phyloP scores from a whole-genome alignment of 352 stramenopile species.

The Thraustotheca clavata region DNA sequence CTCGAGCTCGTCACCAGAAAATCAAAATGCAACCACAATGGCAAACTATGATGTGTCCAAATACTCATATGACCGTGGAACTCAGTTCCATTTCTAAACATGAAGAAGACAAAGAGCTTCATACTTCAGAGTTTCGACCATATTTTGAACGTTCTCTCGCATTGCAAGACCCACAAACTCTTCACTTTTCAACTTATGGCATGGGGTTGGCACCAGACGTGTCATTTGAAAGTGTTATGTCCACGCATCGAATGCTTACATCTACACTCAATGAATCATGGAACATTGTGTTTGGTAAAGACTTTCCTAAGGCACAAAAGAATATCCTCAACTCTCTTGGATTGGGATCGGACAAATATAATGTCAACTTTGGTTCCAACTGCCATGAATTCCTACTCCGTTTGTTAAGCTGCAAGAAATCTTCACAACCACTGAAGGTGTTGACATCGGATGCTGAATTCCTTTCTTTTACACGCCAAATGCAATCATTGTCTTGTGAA shows the following conservation, averaged over 20 bases:
- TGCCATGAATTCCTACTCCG: constrained; percentile 12
- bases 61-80: neutral
- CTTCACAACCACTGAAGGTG: neutral
- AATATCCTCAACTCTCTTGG: neutral
- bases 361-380: constrained; percentile 20
- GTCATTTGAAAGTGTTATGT: neutral
- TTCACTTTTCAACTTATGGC: constrained; percentile 19
- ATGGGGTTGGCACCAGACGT: constrained; percentile 18
- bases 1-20: neutral
- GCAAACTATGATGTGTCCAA: neutral
- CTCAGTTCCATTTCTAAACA: neutral
- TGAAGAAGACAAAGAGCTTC: neutral
- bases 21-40: neutral
- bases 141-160: constrained; percentile 11
- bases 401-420: neutral
- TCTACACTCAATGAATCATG: constrained; percentile 8
- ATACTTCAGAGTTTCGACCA: neutral
- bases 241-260: neutral
- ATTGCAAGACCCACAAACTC: neutral
- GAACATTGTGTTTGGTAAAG: neutral
- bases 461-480: constrained; percentile 5
- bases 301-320: neutral
- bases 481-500: neutral
- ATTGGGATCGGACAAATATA: neutral
- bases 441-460: constrained; percentile 15